These are phyloP conservation scores for Prunella vulgaris DNA, from an alignment of 257 asterid genomes.

Conservation along the genomic window DNA sequence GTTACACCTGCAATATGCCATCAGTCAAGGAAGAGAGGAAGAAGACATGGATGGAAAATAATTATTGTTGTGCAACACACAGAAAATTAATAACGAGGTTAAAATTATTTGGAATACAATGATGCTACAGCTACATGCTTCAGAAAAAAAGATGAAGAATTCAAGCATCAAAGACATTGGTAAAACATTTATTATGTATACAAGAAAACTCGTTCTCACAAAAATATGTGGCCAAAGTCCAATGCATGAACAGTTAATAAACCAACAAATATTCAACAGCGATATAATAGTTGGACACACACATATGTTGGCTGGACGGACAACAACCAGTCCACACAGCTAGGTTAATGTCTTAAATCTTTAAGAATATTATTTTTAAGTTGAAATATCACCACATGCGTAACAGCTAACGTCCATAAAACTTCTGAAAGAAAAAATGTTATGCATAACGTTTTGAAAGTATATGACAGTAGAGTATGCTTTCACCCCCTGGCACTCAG, in stretches of 20 bases:
- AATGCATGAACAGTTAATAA: too few species aligned
- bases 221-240: too few species aligned
- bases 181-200: not conserved
- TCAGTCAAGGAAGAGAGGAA: conserved; percentile 6
- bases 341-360: not conserved
- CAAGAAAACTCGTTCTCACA: not conserved
- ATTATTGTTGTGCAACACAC: not conserved
- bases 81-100: not conserved
- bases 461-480: not conserved
- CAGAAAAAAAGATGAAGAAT: conserved; percentile 13
- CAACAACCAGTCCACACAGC: too few species aligned
- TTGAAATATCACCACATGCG: not conserved
- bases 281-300: not conserved
- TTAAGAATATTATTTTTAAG: not conserved
- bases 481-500: not conserved
- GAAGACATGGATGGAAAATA: not conserved
- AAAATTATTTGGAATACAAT: too few species aligned
- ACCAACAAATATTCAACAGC: not conserved
- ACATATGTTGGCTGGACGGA: too few species aligned
- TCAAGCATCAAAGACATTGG: not conserved
- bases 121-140: not conserved
- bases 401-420: not conserved
- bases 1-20: conserved; percentile 55
- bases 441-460: not conserved
- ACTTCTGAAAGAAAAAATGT: not conserved